Evolutionary conservation across 805 yeast species (phyloP).

Genomic region (Nakazawaea populi): DNA sequence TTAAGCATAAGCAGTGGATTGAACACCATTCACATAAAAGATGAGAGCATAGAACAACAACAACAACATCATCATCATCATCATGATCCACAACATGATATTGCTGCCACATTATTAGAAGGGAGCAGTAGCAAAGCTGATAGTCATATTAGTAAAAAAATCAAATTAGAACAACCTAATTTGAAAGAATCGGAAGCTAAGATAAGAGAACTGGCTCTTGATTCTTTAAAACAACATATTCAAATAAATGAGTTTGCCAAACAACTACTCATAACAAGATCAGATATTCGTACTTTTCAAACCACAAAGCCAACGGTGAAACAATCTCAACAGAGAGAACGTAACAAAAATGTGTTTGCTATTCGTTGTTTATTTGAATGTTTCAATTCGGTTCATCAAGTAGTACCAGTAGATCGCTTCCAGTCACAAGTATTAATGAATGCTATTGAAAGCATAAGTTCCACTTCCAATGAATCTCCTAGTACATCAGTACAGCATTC

Average conservation of each 20-base stretch:
- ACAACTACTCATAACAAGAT: constrained; percentile 1
- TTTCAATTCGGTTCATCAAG: constrained; percentile 10
- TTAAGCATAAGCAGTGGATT: constrained; percentile 10
- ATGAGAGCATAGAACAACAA: neutral
- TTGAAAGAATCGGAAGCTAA: neutral
- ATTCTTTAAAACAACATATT: neutral
- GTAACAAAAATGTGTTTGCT: constrained; percentile 17
- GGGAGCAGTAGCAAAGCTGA: neutral
- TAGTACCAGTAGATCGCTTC: neutral
- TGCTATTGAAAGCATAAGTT: constrained; percentile 6
- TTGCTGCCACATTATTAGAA: neutral
- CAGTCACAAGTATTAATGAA: neutral
- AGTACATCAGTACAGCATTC: constrained; percentile 9
- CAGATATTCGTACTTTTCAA: neutral
- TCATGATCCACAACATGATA: too few species aligned
- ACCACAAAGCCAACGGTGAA: neutral
- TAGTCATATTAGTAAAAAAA: neutral
- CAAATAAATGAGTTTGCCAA: constrained; percentile 2
- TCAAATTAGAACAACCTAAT: neutral
- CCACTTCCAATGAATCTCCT: constrained; percentile 8
- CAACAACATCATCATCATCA: too few species aligned
- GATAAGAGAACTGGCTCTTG: neutral
- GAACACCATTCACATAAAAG: constrained; percentile 5
- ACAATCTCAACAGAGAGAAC: constrained; percentile 14
- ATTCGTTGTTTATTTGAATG: constrained; percentile 20